Base-by-base conservation (phyloP, 164 flowering plant genomes). In the Cinnamomum chago region DNA sequence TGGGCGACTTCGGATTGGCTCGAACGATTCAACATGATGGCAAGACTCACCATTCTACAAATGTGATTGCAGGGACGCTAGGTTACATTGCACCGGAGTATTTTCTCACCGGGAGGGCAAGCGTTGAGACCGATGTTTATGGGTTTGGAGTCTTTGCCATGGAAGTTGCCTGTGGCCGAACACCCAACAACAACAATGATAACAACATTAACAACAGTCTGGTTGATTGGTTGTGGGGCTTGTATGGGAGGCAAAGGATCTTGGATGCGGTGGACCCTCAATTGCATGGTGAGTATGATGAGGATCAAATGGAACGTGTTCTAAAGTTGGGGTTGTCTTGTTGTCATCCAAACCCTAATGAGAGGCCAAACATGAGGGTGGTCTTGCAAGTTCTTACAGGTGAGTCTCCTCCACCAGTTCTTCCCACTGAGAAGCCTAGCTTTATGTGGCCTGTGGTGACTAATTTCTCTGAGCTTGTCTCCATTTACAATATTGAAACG, bases 11-110 rank as follows among this genome's bases (percentile, higher is more conserved):
- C 20, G 90, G 90, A 10, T 79, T 85, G 58, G 90, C 88, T 65
- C 76, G 87, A 68, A 71, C 81, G 2, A 83, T 82, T 3, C 82
- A 82, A 73, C 88, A 84, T 68, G 88, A 82, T 2, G 28, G 76
- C 27, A 85, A 83, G 3, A 76, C 80, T 5, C 12, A 85, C 88
- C 2, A 73, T 84, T 66, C 40, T 28, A 66, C 88, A 17, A 83
- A 85, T 1, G 81, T 79, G 51, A 58, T 85, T 65, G 88, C 86
- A 5, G 86, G 88, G 27, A 86, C 91, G 2, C 78, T 82, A 80
- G 89, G 92, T 1, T 87, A 87, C 71, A 27, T 87, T 14, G 92
- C 89, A 1, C 90, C 90, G 0, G 89, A 89, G 75, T 87, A 80
- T 72, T 80, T 84, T 6, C 82, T 76, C 11, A 82, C 83, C 2